Percentiles rank a stretch among this genome's conserved stretches.
phyloP scores from a whole-genome alignment of 306 rosid genomes.

The Sesbania bispinosa region DNA sequence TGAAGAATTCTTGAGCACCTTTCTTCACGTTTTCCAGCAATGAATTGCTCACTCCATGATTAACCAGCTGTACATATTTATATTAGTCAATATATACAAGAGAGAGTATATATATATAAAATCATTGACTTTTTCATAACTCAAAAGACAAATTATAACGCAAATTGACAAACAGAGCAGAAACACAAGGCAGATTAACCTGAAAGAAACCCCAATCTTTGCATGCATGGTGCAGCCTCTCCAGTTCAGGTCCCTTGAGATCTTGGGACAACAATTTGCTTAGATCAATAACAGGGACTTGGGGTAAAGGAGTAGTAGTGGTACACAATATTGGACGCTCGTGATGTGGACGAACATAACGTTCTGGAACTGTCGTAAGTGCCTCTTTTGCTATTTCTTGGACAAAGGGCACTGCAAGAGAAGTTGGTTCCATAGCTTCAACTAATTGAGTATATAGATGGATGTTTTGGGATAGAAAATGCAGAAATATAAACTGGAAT shows the following conservation, averaged over 20 bases:
- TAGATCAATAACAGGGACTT: slow-evolving; percentile 43
- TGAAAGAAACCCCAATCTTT: slow-evolving; percentile 60
- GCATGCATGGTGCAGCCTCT: slow-evolving; percentile 41
- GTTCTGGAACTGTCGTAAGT: not conserved
- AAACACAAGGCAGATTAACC: too few relatives aligned
- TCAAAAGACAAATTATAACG: too few relatives aligned
- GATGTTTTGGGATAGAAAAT: too few relatives aligned
- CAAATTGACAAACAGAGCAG: too few relatives aligned
- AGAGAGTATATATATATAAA: not conserved
- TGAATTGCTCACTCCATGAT: slow-evolving; percentile 28
- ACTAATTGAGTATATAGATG: not conserved
- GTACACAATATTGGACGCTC: slow-evolving; percentile 18
- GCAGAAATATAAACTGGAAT: too few relatives aligned
- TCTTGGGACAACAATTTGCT: slow-evolving; percentile 25
- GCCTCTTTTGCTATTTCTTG: slow-evolving; percentile 14
- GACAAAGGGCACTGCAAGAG: not conserved
- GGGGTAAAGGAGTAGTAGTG: not conserved
- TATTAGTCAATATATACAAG: not conserved
- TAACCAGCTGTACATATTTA: not conserved
- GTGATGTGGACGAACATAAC: slow-evolving; percentile 8
- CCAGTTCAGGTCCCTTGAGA: slow-evolving; percentile 23
- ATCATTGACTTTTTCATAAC: too few relatives aligned
- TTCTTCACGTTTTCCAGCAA: slow-evolving; percentile 39
- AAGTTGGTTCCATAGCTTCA: not conserved
- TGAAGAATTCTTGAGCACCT: slow-evolving; percentile 30